Evolutionary conservation across 2,329 filamentous ascomycete species (phyloP).

Genomic region (Venturiaceae sp.): DNA sequence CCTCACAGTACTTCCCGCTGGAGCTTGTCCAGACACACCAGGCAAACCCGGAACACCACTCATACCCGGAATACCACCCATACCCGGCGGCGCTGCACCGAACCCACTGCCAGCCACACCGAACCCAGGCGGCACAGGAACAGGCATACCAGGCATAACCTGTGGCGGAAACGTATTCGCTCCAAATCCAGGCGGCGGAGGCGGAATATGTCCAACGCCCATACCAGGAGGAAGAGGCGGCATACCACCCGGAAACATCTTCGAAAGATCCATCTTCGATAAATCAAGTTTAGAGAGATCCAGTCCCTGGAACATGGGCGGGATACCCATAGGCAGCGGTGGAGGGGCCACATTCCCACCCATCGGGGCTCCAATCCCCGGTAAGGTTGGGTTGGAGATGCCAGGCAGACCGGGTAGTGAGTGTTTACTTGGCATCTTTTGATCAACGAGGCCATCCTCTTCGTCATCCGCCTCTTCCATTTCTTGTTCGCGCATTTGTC

Average conservation of each 20-base stretch:
- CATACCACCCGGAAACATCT: conserved; percentile 16
- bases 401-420: conserved; percentile 50
- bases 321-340: no score
- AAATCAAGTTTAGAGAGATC: conserved; percentile 14
- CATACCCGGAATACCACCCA: conserved; percentile 18
- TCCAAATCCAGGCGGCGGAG: conserved; percentile 6
- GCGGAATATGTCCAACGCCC: neutral
- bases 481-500: conserved; percentile 81
- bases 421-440: conserved; percentile 60
- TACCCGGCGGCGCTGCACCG: conserved; percentile 19
- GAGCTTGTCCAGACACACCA: conserved; percentile 21
- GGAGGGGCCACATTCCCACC: conserved; percentile 10
- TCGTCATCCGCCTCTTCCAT: conserved; percentile 92
- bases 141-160: conserved; percentile 10
- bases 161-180: neutral
- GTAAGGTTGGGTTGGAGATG: conserved; percentile 18
- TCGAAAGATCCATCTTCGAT: conserved; percentile 19
- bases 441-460: conserved; percentile 83
- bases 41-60: conserved; percentile 15
- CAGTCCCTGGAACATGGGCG: conserved; percentile 28
- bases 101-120: conserved; percentile 24
- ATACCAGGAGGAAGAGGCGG: conserved; percentile 8
- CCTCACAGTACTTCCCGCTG: conserved; percentile 34
- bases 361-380: neutral
- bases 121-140: conserved; percentile 11